phyloP scores from a whole-genome alignment of 805 yeast species.

The Candida mattraensis region DNA sequence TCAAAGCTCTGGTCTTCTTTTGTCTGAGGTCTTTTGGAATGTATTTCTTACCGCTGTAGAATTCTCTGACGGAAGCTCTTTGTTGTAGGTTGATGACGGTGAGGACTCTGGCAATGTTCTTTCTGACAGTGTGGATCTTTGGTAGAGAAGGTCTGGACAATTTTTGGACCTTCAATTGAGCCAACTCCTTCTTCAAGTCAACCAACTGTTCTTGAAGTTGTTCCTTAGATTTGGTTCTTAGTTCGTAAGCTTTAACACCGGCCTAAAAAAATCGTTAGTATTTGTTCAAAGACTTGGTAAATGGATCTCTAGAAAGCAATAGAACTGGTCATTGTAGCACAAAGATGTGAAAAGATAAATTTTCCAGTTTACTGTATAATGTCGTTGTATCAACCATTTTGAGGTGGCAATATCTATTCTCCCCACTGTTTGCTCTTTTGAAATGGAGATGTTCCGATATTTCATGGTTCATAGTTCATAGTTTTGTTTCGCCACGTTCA shows the following conservation, averaged over 20 bases:
- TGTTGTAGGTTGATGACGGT: conserved; percentile 96
- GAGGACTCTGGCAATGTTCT: conserved; percentile 97
- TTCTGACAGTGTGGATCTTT: conserved; percentile 96
- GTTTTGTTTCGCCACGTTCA: no score
- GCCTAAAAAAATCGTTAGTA: conserved; percentile 51
- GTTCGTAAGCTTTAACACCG: conserved; percentile 92
- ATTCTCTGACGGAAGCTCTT: conserved; percentile 91
- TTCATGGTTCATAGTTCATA: no score
- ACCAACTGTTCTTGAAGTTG: conserved; percentile 92
- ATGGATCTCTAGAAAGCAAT: no score
- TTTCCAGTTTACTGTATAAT: no score
- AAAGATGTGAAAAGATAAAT: neutral
- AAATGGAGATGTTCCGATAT: no score
- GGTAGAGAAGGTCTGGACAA: conserved; percentile 90
- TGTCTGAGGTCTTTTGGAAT: conserved; percentile 98
- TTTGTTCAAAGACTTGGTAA: neutral
- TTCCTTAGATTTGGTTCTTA: conserved; percentile 95
- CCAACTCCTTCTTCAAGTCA: conserved; percentile 95
- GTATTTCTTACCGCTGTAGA: conserved; percentile 93
- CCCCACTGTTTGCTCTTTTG: no score
- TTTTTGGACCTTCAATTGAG: conserved; percentile 94
- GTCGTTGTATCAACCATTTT: no score
- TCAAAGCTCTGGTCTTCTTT: conserved; percentile 99
- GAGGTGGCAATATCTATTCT: no score
- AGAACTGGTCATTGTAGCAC: neutral